Base-by-base conservation (phyloP, 495 filamentous ascomycete species). In the Clavariopsis aquatica region DNA sequence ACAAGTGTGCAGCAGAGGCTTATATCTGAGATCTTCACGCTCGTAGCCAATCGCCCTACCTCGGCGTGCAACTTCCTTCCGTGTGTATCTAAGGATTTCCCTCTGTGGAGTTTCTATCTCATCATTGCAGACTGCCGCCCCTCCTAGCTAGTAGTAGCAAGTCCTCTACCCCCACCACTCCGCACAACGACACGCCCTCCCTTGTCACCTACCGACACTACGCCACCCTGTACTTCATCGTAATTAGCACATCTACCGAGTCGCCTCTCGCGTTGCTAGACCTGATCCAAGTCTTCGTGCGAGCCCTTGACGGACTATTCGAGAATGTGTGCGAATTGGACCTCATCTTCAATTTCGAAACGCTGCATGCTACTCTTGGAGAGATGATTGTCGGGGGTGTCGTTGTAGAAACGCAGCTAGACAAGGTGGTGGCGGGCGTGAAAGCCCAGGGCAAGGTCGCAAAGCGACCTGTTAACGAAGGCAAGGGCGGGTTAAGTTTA, bases 251-350 rank as follows among this genome's bases (percentile, higher is more conserved):
- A n/a, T 91, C 92, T 0, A 96, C 93, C 57, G 94, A 98, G 75
- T 96, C 92, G 0, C 95, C 95, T 1, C 88, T 98, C 0, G 94
- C 93, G 0, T 83, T 98, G 0, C 90, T 98, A 31, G 94, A 98
- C 76, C 79, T 98, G 52, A 97, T 98, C 70, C 94, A 98, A 75
- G 94, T 98, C 26, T 98, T 96, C 67, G 94, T 98, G 56, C 93
- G 98, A 77, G 85, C 95, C 20, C 83, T 98, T 22, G 94, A 98
- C 75, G 84, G 91, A 59, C 81, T 98, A 57, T 98, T 98, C 73
- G 93, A 97, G 79, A 96, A 98, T 70, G 94, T 98, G 24, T 98
- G 94, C 80, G 94, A 98, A 77, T 79, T 98, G 52, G 94, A 98
- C 74, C 82, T 98, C 57, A 98, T 98, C 76, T 98, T 98, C 79